Conservation (phyloP, 495 filamentous ascomycete species). For the Penicillium crystallinum region DNA sequence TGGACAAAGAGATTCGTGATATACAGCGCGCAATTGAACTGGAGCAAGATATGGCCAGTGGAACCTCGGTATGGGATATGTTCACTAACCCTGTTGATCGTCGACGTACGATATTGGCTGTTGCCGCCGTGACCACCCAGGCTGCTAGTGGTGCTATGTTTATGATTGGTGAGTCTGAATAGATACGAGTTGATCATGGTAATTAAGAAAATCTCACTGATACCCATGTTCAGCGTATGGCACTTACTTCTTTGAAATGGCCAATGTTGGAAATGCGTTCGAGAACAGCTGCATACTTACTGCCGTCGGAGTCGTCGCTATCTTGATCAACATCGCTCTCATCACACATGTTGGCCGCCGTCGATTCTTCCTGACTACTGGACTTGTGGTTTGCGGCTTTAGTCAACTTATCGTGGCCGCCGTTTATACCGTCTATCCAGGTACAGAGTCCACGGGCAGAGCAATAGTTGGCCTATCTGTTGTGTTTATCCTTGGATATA, state of each 20-base stretch:
- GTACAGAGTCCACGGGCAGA: conserved; percentile 33
- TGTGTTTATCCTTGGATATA: conserved; percentile 54
- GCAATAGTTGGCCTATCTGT: conserved; percentile 50
- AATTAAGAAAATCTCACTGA: neutral
- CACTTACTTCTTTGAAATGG: conserved; percentile 64
- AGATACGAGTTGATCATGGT: neutral
- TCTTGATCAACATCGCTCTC: conserved; percentile 49
- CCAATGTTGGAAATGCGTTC: conserved; percentile 53
- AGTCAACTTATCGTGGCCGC: conserved; percentile 49
- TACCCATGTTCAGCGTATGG: conserved; percentile 41
- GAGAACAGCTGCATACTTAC: conserved; percentile 53
- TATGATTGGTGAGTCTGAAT: conserved; percentile 38
- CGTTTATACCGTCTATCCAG: conserved; percentile 46
- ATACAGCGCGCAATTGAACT: conserved; percentile 48
- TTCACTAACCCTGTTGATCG: conserved; percentile 50
- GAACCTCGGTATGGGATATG: conserved; percentile 45
- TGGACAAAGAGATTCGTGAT: conserved; percentile 46
- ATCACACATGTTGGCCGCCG: conserved; percentile 52
- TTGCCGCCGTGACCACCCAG: conserved; percentile 49
- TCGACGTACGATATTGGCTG: conserved; percentile 45
- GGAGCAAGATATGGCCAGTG: conserved; percentile 41
- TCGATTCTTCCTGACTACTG: conserved; percentile 47
- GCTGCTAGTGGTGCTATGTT: conserved; percentile 58
- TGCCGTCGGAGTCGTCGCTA: conserved; percentile 51
- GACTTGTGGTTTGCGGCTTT: conserved; percentile 51